A percentile compares a stretch with the other conserved stretches of the same genome.
These are phyloP conservation scores for Lactarius deliciosus DNA, from an alignment of 768 basidiomycete genomes.

Conservation along the genomic window DNA sequence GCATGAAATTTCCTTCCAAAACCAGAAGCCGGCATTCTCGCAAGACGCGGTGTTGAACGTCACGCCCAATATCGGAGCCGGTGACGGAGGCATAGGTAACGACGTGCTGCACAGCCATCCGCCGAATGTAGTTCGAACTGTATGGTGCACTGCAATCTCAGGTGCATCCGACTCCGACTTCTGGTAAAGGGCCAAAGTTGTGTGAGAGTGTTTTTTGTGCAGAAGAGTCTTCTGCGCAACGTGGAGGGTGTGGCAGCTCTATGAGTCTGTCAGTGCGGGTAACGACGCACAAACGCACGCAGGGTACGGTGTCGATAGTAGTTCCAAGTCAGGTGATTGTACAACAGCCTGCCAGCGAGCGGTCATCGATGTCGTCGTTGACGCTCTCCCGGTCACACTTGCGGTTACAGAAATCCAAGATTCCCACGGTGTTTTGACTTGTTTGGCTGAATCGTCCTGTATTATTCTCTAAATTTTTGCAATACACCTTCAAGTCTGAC, in stretches of 20 bases:
- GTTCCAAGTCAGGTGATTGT: too few relatives aligned
- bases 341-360: too few relatives aligned
- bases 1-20: slow-evolving; percentile 71
- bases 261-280: not conserved
- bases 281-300: slow-evolving; percentile 38
- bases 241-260: slow-evolving; percentile 33
- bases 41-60: slow-evolving; percentile 72
- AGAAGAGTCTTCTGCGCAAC: slow-evolving; percentile 42
- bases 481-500: too few relatives aligned
- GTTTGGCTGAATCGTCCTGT: too few relatives aligned
- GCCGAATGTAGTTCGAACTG: slow-evolving; percentile 59
- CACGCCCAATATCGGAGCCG: slow-evolving; percentile 38
- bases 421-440: too few relatives aligned
- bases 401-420: too few relatives aligned
- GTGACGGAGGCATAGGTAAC: slow-evolving; percentile 26
- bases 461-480: too few relatives aligned
- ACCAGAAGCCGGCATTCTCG: slow-evolving; percentile 41
- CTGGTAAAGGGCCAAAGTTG: slow-evolving; percentile 69
- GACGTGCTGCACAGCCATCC: slow-evolving; percentile 50
- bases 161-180: too few relatives aligned
- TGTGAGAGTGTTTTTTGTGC: not conserved
- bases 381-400: too few relatives aligned
- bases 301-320: slow-evolving; percentile 40
- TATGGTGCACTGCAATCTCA: slow-evolving; percentile 47
- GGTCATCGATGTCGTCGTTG: too few relatives aligned